Evolutionary conservation across 129 eudicot species (phyloP).

Genomic region (Chrysanthemum makinoi): DNA sequence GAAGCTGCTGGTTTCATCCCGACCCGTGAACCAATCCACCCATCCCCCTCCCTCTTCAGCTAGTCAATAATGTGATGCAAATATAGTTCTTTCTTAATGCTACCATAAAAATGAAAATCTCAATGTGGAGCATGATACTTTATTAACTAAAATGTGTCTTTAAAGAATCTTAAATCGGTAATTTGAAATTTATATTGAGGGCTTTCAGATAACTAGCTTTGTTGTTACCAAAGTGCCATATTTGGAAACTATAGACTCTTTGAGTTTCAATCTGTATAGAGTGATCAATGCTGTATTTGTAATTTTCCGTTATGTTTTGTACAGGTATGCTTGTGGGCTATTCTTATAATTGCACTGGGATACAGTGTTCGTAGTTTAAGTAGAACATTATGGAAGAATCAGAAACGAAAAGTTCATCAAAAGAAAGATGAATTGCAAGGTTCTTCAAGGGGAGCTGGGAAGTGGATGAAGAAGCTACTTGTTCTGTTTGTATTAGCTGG

Average conservation of each 20-base stretch:
- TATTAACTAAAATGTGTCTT: not conserved
- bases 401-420: constrained; percentile 23
- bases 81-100: not conserved
- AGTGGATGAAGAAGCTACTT: constrained; percentile 63
- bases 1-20: no score
- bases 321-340: constrained; percentile 43
- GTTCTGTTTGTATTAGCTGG: constrained; percentile 46
- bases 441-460: constrained; percentile 51
- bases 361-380: constrained; percentile 30
- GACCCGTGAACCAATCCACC: no score
- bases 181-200: constrained; percentile 9
- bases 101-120: no score
- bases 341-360: constrained; percentile 42
- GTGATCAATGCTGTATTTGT: constrained; percentile 27
- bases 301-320: not conserved
- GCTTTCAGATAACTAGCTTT: constrained; percentile 42
- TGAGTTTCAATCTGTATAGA: constrained; percentile 1
- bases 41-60: not conserved
- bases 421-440: constrained; percentile 38
- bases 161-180: not conserved
- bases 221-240: constrained; percentile 38
- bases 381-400: constrained; percentile 34
- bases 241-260: constrained; percentile 13
- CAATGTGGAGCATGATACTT: constrained; percentile 1
- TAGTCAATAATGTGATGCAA: not conserved